Conservation (phyloP, 2,329 filamentous ascomycete genomes). For the Juglanconis juglandina region DNA sequence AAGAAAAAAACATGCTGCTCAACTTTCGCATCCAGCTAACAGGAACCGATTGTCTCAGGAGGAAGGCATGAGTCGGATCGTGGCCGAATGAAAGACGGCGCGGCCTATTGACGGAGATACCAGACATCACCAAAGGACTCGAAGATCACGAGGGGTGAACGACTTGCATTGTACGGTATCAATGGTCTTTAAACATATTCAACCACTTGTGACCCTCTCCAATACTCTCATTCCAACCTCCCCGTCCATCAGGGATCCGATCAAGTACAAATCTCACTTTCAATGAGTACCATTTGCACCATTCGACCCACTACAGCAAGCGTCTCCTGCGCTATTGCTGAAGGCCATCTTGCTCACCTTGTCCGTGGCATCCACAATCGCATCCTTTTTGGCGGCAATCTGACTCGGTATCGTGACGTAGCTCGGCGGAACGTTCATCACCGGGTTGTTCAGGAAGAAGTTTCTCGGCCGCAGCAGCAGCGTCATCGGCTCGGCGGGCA, state of each 20-base stretch:
- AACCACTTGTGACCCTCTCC: too few relatives aligned
- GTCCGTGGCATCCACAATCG: conserved; percentile 46
- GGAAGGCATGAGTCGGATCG: too few relatives aligned
- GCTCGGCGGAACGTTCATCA: conserved; percentile 74
- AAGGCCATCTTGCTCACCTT: conserved; percentile 42
- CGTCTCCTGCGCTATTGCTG: not conserved
- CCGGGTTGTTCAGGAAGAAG: conserved; percentile 79
- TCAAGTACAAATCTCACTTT: not conserved
- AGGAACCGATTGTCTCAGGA: too few relatives aligned
- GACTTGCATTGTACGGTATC: too few relatives aligned
- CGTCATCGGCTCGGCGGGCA: conserved; percentile 84
- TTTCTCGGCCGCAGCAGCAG: conserved; percentile 74
- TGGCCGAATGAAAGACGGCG: too few relatives aligned
- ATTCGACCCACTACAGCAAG: conserved; percentile 14
- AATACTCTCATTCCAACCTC: too few relatives aligned
- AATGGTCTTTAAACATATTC: too few relatives aligned
- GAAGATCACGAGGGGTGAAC: too few relatives aligned
- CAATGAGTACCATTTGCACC: conserved; percentile 7
- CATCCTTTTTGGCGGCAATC: conserved; percentile 44
- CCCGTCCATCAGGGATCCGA: not conserved
- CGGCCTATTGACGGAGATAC: too few relatives aligned
- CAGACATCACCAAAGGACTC: too few relatives aligned
- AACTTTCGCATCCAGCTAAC: too few relatives aligned
- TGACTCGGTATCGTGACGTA: conserved; percentile 72
- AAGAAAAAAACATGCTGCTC: too few relatives aligned